Base-by-base conservation (phyloP, 129 eudicot species). In the Pseudognaphalium luteoalbum region DNA sequence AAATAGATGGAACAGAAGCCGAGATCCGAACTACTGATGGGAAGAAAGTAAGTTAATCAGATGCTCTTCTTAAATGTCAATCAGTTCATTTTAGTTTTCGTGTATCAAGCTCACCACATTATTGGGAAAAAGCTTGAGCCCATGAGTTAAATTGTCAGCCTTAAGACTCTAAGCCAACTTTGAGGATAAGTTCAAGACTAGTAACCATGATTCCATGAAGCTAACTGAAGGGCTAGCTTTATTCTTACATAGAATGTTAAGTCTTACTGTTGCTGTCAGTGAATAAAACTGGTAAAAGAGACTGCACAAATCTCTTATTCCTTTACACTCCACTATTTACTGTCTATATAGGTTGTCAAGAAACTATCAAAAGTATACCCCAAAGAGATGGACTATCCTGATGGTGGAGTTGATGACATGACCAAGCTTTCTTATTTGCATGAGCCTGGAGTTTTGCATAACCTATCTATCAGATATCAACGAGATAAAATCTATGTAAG, bases 381-480 rank as follows among this genome's bases (percentile, higher is more conserved):
- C 15, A 95, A 86, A 85, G 99, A 95, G 77, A 80, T 75, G 76
- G 99, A 95, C 76, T 88, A 96, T 78, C 99, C 93, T 66, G 83
- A 86, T 69, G 96, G 88, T 41, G 99, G 99, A 75, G 97, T 91
- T 72, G 99, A 95, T 89, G 99, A 95, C 89, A 95, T 95, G 99
- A 95, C 99, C 50, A 95, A 10, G 75, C 71, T 66, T 66, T 66
- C 71, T 66, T 91, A 95, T 84, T 76, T 95, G 82, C 97, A 95
- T 69, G 99, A 95, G 79, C 99, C 99, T 20, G 99, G 96, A 78
- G 97, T 95, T 73, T 72, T 95, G 81, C 96, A 95, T 87, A 95
- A 95, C 82, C 69, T 95, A 73, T 82, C 97, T 21, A 60, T 79
- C 52, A 90, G 97, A 95, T 95, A 89, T 83, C 87, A 86, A 51